Evolutionary conservation across 257 asterid species (phyloP), one percentile per base, ranked within the genome.

Genomic region (Nicotiana knightiana): DNA sequence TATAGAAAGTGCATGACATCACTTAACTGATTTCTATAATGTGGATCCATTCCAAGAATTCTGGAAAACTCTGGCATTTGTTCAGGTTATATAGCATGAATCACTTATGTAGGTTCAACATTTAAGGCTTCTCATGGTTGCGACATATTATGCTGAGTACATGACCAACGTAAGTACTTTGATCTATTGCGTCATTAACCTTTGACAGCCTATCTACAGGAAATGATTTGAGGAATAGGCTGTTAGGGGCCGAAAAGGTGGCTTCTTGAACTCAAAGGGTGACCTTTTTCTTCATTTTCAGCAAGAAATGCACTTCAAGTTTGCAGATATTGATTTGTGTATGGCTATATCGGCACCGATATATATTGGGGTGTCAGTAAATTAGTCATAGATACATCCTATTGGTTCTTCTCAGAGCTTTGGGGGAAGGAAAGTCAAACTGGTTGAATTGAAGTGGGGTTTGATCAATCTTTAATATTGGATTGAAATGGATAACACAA

Each of bases 401-500:
- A 37, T 37, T 57, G n/a, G 46, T 37, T 37, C 46, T 37, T 6
- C 46, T 37, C 9, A 37, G 46, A 37, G 46, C 46, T 1, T 37
- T 48, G 46, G 46, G 9, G 46, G 46, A 37, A 37, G 46, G 46
- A 37, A 37, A 37, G 9, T 6, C 46, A 1, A 37, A 37, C 46
- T 37, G 46, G 46, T 37, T 37, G 15, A 48, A 9, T 11, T 48
- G 39, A 73, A 73, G 79, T 24, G 79, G 39, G 61, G 15, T 46
- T 73, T 73, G 39, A 71, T 73, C 61, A 48, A 48, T 73, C 62
- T 48, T 71, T 59, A 71, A 21, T 71, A 11, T 21, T 61, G 66
- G 15, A 9, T 54, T 80, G 76, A 67, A 80, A 93, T 93, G 97
- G 91, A 85, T 65, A 86, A 37, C 66, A 55, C 86, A 46, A 70